Conservation (phyloP, 495 filamentous ascomycete species). For the Jackrogersella multiformis region DNA sequence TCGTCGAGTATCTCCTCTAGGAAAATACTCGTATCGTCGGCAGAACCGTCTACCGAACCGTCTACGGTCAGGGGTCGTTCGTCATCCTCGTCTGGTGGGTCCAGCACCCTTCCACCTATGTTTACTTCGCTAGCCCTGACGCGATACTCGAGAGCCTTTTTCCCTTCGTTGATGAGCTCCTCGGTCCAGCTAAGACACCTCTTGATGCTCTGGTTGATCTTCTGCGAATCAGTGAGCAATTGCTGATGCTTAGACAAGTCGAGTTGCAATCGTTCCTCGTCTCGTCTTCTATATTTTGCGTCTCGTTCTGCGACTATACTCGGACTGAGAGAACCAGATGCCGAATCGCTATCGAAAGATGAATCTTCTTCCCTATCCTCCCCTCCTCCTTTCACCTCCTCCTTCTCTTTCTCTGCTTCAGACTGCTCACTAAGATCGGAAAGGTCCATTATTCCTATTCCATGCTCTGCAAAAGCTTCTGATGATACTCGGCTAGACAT, state of each 20-base stretch:
- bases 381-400: conserved; percentile 41
- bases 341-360: conserved; percentile 51
- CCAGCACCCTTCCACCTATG: conserved; percentile 81
- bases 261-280: conserved; percentile 79
- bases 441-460: conserved; percentile 45
- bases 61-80: conserved; percentile 30
- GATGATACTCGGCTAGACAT: conserved; percentile 42
- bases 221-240: conserved; percentile 85
- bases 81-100: conserved; percentile 69
- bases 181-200: conserved; percentile 88
- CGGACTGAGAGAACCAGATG: conserved; percentile 59
- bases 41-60: conserved; percentile 34
- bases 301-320: conserved; percentile 54
- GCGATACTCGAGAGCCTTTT: conserved; percentile 82
- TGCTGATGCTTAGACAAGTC: conserved; percentile 91
- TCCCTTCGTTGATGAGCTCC: conserved; percentile 85
- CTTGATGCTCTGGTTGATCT: conserved; percentile 91
- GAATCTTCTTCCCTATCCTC: conserved; percentile 54
- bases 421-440: conserved; percentile 64
- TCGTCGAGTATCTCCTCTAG: conserved; percentile 25
- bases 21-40: conserved; percentile 39
- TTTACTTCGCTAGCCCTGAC: conserved; percentile 81
- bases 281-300: conserved; percentile 61
- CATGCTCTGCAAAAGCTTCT: conserved; percentile 40
- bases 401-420: conserved; percentile 45